A percentile compares a stretch with the other conserved stretches of the same genome.
Conservation (phyloP, 164 flowering plant species). For the Buxus sempervirens region DNA sequence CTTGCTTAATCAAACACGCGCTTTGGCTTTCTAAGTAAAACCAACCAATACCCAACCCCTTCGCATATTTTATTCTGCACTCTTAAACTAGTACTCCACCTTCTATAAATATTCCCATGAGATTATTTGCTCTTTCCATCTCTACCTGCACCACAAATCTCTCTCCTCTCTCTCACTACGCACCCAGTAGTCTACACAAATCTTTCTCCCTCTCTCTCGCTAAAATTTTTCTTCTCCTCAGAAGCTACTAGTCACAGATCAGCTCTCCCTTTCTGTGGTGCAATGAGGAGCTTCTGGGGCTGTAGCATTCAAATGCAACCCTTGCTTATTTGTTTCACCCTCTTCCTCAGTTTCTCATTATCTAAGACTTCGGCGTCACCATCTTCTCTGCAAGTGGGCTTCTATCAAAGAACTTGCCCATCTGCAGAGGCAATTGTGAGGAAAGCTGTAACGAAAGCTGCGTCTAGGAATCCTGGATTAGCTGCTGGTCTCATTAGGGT, state of each 20-base stretch:
- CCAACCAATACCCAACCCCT: not conserved
- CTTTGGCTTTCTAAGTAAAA: not conserved
- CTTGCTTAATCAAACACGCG: not conserved
- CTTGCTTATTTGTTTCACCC: not conserved
- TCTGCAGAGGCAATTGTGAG: slow-evolving; percentile 22
- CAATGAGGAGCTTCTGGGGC: not conserved
- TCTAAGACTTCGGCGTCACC: not conserved
- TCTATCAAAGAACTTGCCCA: slow-evolving; percentile 18
- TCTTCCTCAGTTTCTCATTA: slow-evolving; percentile 3
- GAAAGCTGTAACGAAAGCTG: slow-evolving; percentile 36
- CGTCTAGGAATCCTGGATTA: slow-evolving; percentile 41
- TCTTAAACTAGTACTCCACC: no score
- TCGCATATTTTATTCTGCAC: no score
- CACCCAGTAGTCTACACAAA: not conserved
- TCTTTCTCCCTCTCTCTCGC: not conserved
- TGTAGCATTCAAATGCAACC: not conserved
- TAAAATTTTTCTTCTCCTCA: not conserved
- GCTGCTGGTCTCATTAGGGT: slow-evolving; percentile 59
- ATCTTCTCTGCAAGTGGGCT: slow-evolving; percentile 17
- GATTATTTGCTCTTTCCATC: not conserved
- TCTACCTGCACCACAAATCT: no score
- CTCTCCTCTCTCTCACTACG: no score
- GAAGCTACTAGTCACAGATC: not conserved
- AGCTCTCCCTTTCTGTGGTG: not conserved
- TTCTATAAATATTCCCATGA: no score